Evolutionary conservation across 768 basidiomycete genomes (phyloP).

Genomic region (Collybiopsis confluens): DNA sequence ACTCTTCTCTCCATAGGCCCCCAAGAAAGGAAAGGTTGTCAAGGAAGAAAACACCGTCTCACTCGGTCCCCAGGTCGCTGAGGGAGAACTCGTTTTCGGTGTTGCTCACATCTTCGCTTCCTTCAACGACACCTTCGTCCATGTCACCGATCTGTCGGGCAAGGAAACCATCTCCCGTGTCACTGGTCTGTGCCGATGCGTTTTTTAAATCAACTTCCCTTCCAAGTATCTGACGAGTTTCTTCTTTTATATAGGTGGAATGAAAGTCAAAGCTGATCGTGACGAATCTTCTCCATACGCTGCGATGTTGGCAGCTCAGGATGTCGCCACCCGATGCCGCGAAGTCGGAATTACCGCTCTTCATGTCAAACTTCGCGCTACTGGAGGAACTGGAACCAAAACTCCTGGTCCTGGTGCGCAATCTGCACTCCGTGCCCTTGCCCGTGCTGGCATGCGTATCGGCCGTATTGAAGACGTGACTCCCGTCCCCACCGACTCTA

Average conservation of each 20-base stretch:
- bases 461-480: constrained; percentile 99
- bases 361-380: constrained; percentile 98
- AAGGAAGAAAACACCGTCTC: constrained; percentile 83
- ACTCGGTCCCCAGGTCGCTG: constrained; percentile 92
- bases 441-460: constrained; percentile 97
- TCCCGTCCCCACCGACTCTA: constrained; percentile 95
- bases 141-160: constrained; percentile 97
- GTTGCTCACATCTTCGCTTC: constrained; percentile 99
- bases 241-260: constrained; percentile 64
- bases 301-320: constrained; percentile 98
- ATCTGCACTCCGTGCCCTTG: constrained; percentile 95
- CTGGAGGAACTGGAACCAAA: constrained; percentile 97
- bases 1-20: constrained; percentile 46
- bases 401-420: constrained; percentile 99
- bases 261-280: constrained; percentile 99
- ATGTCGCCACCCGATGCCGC: constrained; percentile 92
- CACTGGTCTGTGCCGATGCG: constrained; percentile 71
- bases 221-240: background rate
- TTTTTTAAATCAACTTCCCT: background rate
- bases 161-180: constrained; percentile 99
- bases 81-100: constrained; percentile 96
- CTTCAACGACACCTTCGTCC: constrained; percentile 99
- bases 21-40: constrained; percentile 76
- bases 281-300: constrained; percentile 98
- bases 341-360: constrained; percentile 98